A percentile compares a stretch with the other conserved stretches of the same genome.
Conservation (phyloP, 768 basidiomycete genomes). For the Clathrus columnatus region DNA sequence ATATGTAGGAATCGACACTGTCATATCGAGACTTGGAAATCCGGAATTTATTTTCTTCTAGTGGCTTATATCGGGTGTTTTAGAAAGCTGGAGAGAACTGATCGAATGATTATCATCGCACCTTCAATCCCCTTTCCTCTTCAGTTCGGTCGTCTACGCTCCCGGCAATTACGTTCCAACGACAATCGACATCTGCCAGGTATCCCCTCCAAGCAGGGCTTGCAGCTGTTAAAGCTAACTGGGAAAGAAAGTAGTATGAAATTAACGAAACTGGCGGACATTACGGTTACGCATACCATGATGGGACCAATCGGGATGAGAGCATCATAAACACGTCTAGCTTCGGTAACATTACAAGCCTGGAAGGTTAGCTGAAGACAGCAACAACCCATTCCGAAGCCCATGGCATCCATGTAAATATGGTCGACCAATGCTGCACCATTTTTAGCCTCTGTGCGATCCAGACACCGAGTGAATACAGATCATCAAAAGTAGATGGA, state of each 20-base stretch:
- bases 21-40: constrained; percentile 98
- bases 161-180: constrained; percentile 99
- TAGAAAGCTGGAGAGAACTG: not conserved
- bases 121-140: constrained; percentile 88
- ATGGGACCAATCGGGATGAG: constrained; percentile 92
- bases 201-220: constrained; percentile 94
- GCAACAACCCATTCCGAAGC: constrained; percentile 99
- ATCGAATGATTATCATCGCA: constrained; percentile 20
- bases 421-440: constrained; percentile 86
- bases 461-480: constrained; percentile 8
- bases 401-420: constrained; percentile 99
- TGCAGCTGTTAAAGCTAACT: constrained; percentile 91
- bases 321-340: constrained; percentile 91
- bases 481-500: constrained; percentile 4
- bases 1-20: constrained; percentile 90
- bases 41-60: constrained; percentile 60
- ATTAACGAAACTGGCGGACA: not conserved
- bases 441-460: constrained; percentile 79
- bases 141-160: constrained; percentile 95
- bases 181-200: constrained; percentile 92
- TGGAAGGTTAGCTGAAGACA: constrained; percentile 98
- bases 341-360: constrained; percentile 88
- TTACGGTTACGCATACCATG: constrained; percentile 47
- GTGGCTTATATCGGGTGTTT: constrained; percentile 40
- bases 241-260: constrained; percentile 8